phyloP scores from a whole-genome alignment of 2,329 filamentous ascomycete genomes.

The Aspergillus terreus region DNA sequence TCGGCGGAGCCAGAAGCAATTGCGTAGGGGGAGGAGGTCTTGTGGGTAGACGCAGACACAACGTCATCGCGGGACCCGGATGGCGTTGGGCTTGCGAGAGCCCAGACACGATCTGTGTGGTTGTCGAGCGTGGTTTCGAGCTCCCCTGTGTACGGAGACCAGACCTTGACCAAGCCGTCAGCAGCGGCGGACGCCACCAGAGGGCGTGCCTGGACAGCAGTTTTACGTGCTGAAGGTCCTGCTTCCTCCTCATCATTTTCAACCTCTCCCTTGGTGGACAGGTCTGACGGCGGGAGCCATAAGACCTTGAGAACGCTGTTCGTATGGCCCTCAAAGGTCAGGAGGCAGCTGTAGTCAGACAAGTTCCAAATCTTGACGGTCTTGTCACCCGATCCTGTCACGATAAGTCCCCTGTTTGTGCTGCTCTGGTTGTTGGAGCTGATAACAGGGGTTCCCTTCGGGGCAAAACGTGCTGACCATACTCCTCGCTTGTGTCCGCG shows the following conservation, averaged over 20 bases:
- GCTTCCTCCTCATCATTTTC: constrained; percentile 35
- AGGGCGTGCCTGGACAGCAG: constrained; percentile 32
- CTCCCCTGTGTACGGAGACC: constrained; percentile 84
- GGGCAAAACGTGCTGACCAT: constrained; percentile 91
- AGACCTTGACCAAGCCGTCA: constrained; percentile 93
- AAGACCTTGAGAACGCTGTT: constrained; percentile 92
- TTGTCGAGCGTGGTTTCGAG: constrained; percentile 89
- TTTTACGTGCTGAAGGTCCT: constrained; percentile 23
- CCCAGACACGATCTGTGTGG: constrained; percentile 94
- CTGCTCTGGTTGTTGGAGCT: constrained; percentile 69
- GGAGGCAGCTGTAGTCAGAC: constrained; percentile 83
- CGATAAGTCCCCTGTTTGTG: constrained; percentile 70
- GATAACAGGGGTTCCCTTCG: constrained; percentile 70
- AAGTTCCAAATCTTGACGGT: constrained; percentile 94
- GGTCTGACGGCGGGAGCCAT: constrained; percentile 64
- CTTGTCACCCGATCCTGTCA: constrained; percentile 93
- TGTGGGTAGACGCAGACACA: constrained; percentile 27
- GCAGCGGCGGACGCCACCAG: constrained; percentile 77
- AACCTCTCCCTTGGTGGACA: constrained; percentile 32
- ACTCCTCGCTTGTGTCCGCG: constrained; percentile 91
- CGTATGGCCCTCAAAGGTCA: constrained; percentile 93
- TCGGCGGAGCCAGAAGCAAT: constrained; percentile 90
- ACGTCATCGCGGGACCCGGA: constrained; percentile 30
- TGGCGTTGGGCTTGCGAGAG: constrained; percentile 64
- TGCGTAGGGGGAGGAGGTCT: constrained; percentile 51